Evolutionary conservation across 1,139 yeast genomes (phyloP).

Genomic region (Diutina pseudorugosa): DNA sequence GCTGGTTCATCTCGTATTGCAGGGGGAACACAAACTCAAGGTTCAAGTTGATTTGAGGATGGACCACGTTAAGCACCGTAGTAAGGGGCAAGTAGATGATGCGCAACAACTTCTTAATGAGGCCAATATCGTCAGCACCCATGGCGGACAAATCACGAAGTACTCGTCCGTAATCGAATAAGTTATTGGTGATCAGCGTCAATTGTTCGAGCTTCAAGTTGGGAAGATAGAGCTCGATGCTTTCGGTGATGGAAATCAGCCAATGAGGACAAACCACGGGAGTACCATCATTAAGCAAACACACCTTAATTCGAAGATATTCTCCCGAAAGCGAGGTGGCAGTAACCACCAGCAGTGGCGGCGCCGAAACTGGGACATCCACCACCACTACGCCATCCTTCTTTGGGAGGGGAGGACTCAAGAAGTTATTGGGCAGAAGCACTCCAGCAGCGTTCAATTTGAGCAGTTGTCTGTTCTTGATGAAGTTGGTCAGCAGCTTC

Average conservation of each 20-base stretch:
- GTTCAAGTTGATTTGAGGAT: constrained; percentile 54
- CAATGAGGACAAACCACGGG: constrained; percentile 74
- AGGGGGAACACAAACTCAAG: constrained; percentile 80
- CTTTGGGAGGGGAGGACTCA: constrained; percentile 17
- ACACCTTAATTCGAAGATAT: constrained; percentile 59
- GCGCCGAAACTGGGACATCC: background rate
- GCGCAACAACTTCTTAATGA: constrained; percentile 29
- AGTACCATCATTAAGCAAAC: constrained; percentile 70
- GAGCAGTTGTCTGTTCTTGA: constrained; percentile 19
- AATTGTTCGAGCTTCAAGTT: constrained; percentile 31
- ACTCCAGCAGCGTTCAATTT: constrained; percentile 29
- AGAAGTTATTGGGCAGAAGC: constrained; percentile 29
- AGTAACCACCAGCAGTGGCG: constrained; percentile 54
- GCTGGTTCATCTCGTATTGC: constrained; percentile 39
- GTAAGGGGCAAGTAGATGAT: constrained; percentile 48
- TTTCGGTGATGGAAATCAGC: constrained; percentile 44
- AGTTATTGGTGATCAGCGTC: constrained; percentile 27
- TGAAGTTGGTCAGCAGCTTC: constrained; percentile 63
- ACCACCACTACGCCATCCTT: background rate
- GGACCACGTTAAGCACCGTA: constrained; percentile 42
- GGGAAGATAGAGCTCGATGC: constrained; percentile 40
- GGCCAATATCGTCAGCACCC: constrained; percentile 23
- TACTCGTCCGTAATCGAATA: constrained; percentile 32
- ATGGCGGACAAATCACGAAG: constrained; percentile 28
- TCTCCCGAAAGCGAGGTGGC: constrained; percentile 84